Percentiles rank a stretch among this genome's conserved stretches.
Conservation (phyloP, 257 asterid genomes). For the Nicotiana tomentosiformis region DNA sequence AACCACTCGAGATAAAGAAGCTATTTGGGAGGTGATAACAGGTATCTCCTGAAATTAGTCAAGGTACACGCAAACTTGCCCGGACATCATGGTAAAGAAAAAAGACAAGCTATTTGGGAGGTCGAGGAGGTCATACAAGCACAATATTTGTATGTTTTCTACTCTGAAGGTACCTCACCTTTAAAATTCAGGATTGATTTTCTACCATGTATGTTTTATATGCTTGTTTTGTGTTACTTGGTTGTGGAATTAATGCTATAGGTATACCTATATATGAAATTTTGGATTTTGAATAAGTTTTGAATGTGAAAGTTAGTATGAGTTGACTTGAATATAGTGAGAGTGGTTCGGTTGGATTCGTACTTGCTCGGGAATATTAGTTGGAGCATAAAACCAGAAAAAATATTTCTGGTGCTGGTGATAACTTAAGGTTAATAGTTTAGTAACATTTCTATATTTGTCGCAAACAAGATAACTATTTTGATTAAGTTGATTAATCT, state of each 20-base stretch:
- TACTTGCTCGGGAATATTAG: not conserved
- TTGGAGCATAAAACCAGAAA: not conserved
- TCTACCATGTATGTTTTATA: not conserved
- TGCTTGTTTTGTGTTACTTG: not conserved
- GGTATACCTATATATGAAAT: no score
- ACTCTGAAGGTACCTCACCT: not conserved
- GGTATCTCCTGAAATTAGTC: no score
- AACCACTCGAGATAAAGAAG: no score
- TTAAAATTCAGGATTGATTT: no score
- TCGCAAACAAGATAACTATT: no score
- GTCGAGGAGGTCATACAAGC: not conserved
- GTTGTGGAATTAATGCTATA: not conserved
- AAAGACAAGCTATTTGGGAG: not conserved
- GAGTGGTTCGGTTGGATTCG: not conserved
- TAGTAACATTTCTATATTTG: no score
- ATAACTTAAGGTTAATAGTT: not conserved
- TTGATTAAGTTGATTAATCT: not conserved
- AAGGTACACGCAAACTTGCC: no score
- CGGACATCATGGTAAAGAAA: no score
- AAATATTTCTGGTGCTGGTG: not conserved
- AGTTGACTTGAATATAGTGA: not conserved
- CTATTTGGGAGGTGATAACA: not conserved
- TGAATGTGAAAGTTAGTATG: not conserved
- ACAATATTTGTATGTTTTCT: no score
- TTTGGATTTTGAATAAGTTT: no score